These are phyloP conservation scores for Xylariaceae sp. DNA, from an alignment of 2,329 filamentous ascomycete genomes.

Conservation along the genomic window DNA sequence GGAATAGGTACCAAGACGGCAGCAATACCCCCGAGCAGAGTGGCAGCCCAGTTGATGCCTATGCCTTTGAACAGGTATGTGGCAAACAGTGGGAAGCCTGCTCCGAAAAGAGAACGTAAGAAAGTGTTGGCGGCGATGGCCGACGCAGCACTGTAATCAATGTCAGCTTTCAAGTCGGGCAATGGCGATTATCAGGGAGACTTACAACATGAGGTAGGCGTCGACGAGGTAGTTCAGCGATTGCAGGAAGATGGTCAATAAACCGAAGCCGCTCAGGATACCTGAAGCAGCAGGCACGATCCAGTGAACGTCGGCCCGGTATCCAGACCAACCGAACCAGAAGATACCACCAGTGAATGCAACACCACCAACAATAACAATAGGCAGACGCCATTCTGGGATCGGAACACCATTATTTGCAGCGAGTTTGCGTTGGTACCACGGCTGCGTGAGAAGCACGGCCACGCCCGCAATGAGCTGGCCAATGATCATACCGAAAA, in stretches of 20 bases:
- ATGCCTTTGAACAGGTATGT: slow-evolving; percentile 71
- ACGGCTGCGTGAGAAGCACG: slow-evolving; percentile 68
- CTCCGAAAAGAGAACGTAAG: slow-evolving; percentile 77
- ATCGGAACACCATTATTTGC: slow-evolving; percentile 71
- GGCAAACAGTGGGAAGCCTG: slow-evolving; percentile 81
- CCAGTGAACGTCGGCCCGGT: slow-evolving; percentile 64
- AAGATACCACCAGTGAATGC: slow-evolving; percentile 71
- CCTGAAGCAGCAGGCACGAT: slow-evolving; percentile 68
- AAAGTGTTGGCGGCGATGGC: slow-evolving; percentile 85
- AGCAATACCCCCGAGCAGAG: slow-evolving; percentile 67
- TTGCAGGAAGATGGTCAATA: slow-evolving; percentile 84
- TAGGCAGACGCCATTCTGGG: slow-evolving; percentile 72
- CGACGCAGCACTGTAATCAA: slow-evolving; percentile 64
- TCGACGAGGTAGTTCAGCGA: slow-evolving; percentile 83
- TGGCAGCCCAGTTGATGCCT: slow-evolving; percentile 68
- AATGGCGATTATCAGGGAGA: slow-evolving; percentile 13
- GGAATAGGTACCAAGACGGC: slow-evolving; percentile 66
- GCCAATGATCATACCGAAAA: slow-evolving; percentile 83
- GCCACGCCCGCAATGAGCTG: slow-evolving; percentile 70
- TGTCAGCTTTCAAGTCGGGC: slow-evolving; percentile 15
- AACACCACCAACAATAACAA: slow-evolving; percentile 65
- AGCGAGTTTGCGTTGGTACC: slow-evolving; percentile 72
- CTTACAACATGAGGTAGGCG: slow-evolving; percentile 69
- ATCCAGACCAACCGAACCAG: slow-evolving; percentile 80
- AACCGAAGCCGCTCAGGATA: slow-evolving; percentile 73